phyloP scores from a whole-genome alignment of 352 stramenopile species.

The Pythium scleroteichum region DNA sequence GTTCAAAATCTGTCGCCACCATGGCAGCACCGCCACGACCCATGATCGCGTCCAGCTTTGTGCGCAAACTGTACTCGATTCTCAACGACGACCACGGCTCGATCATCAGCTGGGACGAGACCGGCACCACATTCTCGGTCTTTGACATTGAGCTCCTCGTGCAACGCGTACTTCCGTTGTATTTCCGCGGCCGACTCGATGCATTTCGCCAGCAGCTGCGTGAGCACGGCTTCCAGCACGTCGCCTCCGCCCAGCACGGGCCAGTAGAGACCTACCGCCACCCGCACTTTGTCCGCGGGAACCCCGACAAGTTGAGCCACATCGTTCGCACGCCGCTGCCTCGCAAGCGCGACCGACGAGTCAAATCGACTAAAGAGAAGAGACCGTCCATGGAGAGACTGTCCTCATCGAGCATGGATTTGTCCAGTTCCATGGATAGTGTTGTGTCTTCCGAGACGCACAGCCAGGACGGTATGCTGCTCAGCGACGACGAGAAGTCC shows the following conservation, averaged over 20 bases:
- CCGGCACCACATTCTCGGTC: constrained; percentile 58
- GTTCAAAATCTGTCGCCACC: not conserved
- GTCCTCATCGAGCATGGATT: too few species aligned
- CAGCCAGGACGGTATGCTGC: too few species aligned
- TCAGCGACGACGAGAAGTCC: too few species aligned
- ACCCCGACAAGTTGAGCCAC: constrained; percentile 18
- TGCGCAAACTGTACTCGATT: constrained; percentile 78
- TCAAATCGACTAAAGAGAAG: too few species aligned
- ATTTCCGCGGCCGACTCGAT: constrained; percentile 64
- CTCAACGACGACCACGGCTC: constrained; percentile 54
- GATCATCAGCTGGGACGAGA: constrained; percentile 59
- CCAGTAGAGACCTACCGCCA: constrained; percentile 24
- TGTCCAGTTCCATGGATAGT: too few species aligned
- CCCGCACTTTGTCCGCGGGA: constrained; percentile 21
- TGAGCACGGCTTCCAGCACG: constrained; percentile 59
- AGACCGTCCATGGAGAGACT: too few species aligned
- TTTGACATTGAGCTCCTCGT: constrained; percentile 50
- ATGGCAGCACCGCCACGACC: constrained; percentile 8
- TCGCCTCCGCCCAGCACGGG: not conserved
- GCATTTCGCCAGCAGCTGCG: constrained; percentile 70
- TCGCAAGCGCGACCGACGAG: constrained; percentile 2
- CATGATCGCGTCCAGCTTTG: constrained; percentile 62
- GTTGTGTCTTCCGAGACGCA: too few species aligned
- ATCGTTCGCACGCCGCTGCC: constrained; percentile 25
- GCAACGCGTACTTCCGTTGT: constrained; percentile 52